Conservation (phyloP, 1,284 basidiomycete species). For the Crepidotus sp. region DNA sequence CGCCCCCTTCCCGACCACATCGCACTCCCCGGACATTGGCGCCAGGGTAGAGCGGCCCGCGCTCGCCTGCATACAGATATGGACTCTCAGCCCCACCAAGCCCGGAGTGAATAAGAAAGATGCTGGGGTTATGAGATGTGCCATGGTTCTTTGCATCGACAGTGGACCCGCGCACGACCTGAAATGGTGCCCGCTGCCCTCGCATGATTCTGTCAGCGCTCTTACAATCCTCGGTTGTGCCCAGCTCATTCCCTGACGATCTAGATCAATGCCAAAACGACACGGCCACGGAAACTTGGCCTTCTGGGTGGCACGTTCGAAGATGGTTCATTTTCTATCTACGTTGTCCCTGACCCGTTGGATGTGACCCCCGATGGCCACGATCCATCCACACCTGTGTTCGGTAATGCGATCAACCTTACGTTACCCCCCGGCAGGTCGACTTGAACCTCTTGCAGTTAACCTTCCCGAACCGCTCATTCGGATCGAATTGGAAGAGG, state of each 20-base stretch:
- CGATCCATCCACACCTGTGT: constrained; percentile 29
- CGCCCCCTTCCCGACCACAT: constrained; percentile 58
- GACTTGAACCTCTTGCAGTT: constrained; percentile 33
- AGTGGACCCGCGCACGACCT: constrained; percentile 67
- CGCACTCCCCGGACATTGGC: constrained; percentile 54
- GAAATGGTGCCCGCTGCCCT: constrained; percentile 85
- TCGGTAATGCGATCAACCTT: constrained; percentile 26
- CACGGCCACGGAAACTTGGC: constrained; percentile 59
- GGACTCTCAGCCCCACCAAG: constrained; percentile 35
- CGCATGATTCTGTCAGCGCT: constrained; percentile 45
- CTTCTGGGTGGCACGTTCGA: constrained; percentile 75
- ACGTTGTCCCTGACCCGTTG: constrained; percentile 68
- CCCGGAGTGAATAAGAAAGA: constrained; percentile 22
- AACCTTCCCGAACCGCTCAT: constrained; percentile 53
- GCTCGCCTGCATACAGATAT: constrained; percentile 64
- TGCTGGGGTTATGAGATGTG: constrained; percentile 48
- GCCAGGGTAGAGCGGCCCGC: constrained; percentile 41
- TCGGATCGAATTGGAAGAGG: constrained; percentile 63
- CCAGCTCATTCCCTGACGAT: constrained; percentile 7
- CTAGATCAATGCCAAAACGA: constrained; percentile 20
- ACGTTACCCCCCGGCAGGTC: background rate
- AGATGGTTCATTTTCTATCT: constrained; percentile 74
- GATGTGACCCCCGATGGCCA: constrained; percentile 30
- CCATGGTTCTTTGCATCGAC: constrained; percentile 71
- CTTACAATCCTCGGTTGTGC: constrained; percentile 11